Percentiles rank a stretch among this genome's conserved stretches.
These are phyloP conservation scores for Bothriochloa decipiens DNA, from an alignment of 176 grass and related monocot species.

Conservation along the genomic window DNA sequence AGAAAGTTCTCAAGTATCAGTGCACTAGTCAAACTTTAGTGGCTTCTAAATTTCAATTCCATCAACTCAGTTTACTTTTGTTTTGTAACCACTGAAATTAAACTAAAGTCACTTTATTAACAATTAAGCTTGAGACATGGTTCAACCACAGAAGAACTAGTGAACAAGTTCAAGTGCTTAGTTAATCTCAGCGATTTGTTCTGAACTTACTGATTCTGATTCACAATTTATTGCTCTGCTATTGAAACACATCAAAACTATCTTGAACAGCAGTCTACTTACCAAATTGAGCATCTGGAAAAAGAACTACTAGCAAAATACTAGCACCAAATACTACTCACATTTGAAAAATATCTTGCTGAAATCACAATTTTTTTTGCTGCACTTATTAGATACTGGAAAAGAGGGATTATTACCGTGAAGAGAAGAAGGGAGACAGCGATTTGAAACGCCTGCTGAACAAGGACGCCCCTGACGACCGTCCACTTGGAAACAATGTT, in stretches of 20 bases:
- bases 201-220: background rate
- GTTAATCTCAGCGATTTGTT: background rate
- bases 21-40: background rate
- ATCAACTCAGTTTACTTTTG: background rate
- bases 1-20: background rate
- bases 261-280: background rate
- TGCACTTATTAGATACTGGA: background rate
- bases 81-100: background rate
- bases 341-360: background rate
- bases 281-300: background rate
- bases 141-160: background rate
- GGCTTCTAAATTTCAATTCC: background rate
- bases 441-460: constrained; percentile 83
- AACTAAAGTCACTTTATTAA: background rate
- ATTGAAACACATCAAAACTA: background rate
- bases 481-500: constrained; percentile 74
- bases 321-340: background rate
- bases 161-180: background rate
- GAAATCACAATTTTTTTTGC: background rate
- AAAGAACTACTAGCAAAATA: background rate
- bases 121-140: background rate
- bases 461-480: constrained; percentile 82
- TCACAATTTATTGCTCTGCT: background rate
- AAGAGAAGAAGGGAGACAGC: constrained; percentile 78
- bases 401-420: constrained; percentile 55